Evolutionary conservation across 331 rosid species (phyloP).

Genomic region (Malus hybrid): DNA sequence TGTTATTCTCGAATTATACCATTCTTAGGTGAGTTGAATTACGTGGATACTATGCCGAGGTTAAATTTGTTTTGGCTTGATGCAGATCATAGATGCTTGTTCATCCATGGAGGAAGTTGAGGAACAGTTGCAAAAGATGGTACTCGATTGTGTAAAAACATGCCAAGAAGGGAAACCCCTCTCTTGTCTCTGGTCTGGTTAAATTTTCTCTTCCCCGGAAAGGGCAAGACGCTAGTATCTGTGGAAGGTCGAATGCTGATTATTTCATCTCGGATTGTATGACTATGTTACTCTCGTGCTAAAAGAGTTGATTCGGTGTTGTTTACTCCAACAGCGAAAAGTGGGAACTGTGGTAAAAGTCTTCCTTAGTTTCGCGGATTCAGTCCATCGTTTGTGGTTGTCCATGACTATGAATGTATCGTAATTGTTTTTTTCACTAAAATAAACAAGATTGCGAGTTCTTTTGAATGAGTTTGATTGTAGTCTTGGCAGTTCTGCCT

Average conservation of each 20-base stretch:
- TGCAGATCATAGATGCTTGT: conserved; percentile 75
- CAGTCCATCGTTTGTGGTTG: no score
- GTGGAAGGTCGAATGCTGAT: not conserved
- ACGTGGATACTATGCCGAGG: not conserved
- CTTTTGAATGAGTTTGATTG: not conserved
- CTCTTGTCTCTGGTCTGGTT: conserved; percentile 48
- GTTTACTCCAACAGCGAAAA: no score
- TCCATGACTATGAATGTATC: not conserved
- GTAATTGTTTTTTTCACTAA: not conserved
- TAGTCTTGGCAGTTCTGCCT: not conserved
- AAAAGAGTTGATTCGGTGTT: no score
- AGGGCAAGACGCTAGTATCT: not conserved
- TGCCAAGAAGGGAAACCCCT: conserved; percentile 62
- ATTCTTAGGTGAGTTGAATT: not conserved
- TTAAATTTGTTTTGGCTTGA: conserved; percentile 2
- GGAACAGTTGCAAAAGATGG: conserved; percentile 59
- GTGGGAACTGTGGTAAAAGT: no score
- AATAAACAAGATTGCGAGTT: not conserved
- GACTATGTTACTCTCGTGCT: no score
- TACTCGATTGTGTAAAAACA: conserved; percentile 34
- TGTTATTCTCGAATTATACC: no score
- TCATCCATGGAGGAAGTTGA: conserved; percentile 66
- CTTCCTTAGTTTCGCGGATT: no score
- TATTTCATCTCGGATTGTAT: not conserved
- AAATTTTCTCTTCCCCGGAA: not conserved